Evolutionary conservation across 441 rosid species (phyloP).

Genomic region (Euphorbia schlechtendalii): DNA sequence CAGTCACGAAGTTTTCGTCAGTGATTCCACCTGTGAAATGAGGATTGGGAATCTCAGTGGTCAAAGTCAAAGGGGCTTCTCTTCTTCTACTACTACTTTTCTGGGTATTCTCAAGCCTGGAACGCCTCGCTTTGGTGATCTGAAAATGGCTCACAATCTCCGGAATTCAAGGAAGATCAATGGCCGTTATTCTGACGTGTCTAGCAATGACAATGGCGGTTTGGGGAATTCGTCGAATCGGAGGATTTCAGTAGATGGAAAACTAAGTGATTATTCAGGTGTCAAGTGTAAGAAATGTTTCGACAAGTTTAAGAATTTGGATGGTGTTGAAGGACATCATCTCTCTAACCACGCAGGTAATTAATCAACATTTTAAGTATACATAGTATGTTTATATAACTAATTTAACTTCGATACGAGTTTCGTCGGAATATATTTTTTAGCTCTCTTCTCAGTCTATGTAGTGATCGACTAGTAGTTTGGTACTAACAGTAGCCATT

Average conservation of each 20-base stretch:
- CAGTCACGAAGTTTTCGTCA: conserved; percentile 28
- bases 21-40: conserved; percentile 29
- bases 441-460: too few relatives aligned
- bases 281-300: conserved; percentile 42
- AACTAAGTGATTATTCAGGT: conserved; percentile 19
- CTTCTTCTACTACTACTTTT: conserved; percentile 26
- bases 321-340: conserved; percentile 48
- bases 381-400: too few relatives aligned
- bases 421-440: too few relatives aligned
- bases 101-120: conserved; percentile 24
- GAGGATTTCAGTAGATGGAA: conserved; percentile 21
- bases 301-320: conserved; percentile 34
- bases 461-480: too few relatives aligned
- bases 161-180: conserved; percentile 11
- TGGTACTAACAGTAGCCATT: too few relatives aligned
- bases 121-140: conserved; percentile 21
- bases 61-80: conserved; percentile 9
- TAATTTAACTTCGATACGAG: too few relatives aligned
- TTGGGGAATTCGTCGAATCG: conserved; percentile 8
- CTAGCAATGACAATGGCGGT: background rate
- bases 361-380: too few relatives aligned
- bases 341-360: conserved; percentile 57
- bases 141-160: background rate
- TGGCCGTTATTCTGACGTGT: conserved; percentile 9
- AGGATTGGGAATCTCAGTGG: conserved; percentile 18